Conservation (phyloP, 108 stramenopile genomes). For the Conticribra guillardii region DNA sequence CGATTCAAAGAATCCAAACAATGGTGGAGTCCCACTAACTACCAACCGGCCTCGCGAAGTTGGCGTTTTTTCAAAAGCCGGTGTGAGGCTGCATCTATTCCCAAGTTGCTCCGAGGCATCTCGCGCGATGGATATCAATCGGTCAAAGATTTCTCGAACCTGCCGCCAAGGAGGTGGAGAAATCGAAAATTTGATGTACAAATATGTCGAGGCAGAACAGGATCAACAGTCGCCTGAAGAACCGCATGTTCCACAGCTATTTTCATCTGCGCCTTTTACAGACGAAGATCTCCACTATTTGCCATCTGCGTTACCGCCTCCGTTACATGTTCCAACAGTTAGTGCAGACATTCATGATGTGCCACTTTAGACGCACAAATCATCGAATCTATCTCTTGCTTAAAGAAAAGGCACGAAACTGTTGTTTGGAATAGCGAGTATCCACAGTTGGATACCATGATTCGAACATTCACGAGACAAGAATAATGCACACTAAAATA, state of each 20-base stretch:
- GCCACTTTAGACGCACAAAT: no score
- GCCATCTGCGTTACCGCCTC: no score
- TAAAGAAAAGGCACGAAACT: no score
- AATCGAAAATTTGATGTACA: not conserved
- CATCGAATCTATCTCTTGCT: no score
- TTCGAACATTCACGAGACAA: no score
- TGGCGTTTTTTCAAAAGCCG: conserved; percentile 1
- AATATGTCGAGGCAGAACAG: conserved; percentile 2
- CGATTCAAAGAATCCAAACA: not conserved
- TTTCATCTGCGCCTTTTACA: not conserved
- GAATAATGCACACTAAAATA: no score
- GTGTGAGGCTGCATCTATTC: not conserved
- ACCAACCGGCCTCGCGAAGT: conserved; percentile 2
- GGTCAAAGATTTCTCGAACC: conserved; percentile 3
- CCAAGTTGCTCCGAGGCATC: conserved; percentile 14
- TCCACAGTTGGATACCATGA: no score
- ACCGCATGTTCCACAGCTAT: not conserved
- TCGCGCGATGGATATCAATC: not conserved
- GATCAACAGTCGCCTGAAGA: no score
- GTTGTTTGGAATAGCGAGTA: no score
- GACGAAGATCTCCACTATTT: no score
- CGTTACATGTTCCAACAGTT: no score
- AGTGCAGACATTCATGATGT: no score
- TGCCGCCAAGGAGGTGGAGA: conserved; percentile 8
- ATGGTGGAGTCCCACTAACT: not conserved